phyloP scores from a whole-genome alignment of 106 monocot genomes.

The Platanthera guangdongensis region DNA sequence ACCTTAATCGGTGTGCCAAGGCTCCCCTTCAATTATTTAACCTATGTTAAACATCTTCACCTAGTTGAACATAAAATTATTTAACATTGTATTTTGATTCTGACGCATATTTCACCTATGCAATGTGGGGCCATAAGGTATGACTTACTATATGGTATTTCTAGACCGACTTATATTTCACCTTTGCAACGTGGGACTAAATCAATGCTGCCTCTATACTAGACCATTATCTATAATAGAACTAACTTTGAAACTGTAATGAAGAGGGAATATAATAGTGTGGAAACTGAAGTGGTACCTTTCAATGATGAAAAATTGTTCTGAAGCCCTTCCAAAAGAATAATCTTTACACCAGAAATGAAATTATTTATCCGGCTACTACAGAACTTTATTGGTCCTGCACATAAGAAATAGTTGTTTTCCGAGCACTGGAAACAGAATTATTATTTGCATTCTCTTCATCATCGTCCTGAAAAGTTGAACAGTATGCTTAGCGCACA shows the following conservation, averaged over 20 bases:
- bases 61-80: too few species aligned
- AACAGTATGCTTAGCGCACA: neutral
- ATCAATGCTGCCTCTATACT: neutral
- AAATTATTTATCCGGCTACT: neutral
- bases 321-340: neutral
- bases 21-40: too few species aligned
- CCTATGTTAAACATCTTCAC: too few species aligned
- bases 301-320: neutral
- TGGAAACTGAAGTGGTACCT: neutral
- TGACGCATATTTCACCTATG: too few species aligned
- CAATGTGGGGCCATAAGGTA: too few species aligned
- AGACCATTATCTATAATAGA: neutral
- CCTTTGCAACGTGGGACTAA: too few species aligned
- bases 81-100: too few species aligned
- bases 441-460: neutral
- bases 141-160: too few species aligned
- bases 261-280: neutral
- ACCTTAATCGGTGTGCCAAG: too few species aligned
- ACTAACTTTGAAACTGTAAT: neutral
- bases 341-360: neutral
- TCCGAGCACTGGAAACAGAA: neutral
- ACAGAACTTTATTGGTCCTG: constrained; percentile 1
- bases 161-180: too few species aligned
- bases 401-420: too few species aligned
- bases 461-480: neutral